Base-by-base conservation (phyloP, 345 rosid species). In the Populus tremula region DNA sequence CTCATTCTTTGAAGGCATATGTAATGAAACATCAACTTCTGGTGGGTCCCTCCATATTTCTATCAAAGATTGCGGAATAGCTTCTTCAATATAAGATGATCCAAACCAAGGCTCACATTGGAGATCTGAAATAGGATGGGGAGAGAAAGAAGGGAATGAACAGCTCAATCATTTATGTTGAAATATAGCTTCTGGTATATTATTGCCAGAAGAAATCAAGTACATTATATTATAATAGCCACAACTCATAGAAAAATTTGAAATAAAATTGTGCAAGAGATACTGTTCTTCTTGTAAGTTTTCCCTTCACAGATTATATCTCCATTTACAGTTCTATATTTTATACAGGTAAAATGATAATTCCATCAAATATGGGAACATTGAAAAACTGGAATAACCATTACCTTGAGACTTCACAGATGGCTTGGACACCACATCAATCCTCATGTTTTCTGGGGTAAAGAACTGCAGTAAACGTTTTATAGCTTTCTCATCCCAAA, bases 61-160 rank as follows among this genome's bases (percentile, higher is more conserved):
- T 85, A 92, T 90, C 82, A 91, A 74, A 78, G 89, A 78, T 72
- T 85, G 83, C 61, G 94, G 87, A 81, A 96, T 81, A 78, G 86
- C 86, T 87, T 96, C 98, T 85, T 85, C 93, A 18, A 82, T 76
- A 74, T 87, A 96, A 65, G 64, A 84, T 70, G 99, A 91, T 43
- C 93, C 98, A 43, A 89, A 96, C 99, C 98, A 96, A 38, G 99
- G 98, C 85, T 96, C 99, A 29, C 21, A 76, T 39, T 82, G 90
- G 81, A 84, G 71, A 83, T 84, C 99, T 93, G 93, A 80, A 85
- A 82, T 50, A 81, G 68, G 6, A 16, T 29, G 31, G 50, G 39
- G 41, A 36, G 64, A 25, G 36, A 68, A 70, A 69, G 77, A 70
- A 43, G 20, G 5, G 23, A 56, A 69, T 47, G 29, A 38, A 76